Evolutionary conservation across 768 basidiomycete genomes (phyloP).

Genomic region (Lepiota venenata): DNA sequence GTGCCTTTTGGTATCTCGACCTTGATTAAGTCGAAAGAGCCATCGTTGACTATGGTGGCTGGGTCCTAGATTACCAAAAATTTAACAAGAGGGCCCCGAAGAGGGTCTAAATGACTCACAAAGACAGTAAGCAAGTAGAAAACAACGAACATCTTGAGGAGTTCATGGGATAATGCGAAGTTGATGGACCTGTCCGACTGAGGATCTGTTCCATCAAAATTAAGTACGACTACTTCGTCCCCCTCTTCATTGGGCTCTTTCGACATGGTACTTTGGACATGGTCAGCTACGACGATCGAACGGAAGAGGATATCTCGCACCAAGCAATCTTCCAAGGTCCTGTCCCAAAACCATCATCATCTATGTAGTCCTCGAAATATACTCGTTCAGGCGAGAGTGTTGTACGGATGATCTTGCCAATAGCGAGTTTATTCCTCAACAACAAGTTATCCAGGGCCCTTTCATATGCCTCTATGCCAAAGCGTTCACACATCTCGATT

Average conservation of each 20-base stretch:
- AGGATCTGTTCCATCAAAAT: constrained; percentile 27
- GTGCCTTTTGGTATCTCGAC: constrained; percentile 25
- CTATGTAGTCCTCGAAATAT: constrained; percentile 27
- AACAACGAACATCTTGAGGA: constrained; percentile 23
- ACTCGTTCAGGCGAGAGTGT: constrained; percentile 20
- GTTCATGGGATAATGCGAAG: constrained; percentile 19
- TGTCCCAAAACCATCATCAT: constrained; percentile 25
- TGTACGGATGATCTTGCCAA: constrained; percentile 24
- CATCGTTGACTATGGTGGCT: constrained; percentile 26
- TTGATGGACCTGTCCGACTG: constrained; percentile 22
- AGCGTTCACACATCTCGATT: constrained; percentile 22
- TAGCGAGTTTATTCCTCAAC: constrained; percentile 23
- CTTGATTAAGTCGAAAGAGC: constrained; percentile 26
- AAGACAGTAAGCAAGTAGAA: constrained; percentile 25
- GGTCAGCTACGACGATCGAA: not conserved
- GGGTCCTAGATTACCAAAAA: constrained; percentile 16
- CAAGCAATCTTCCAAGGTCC: constrained; percentile 23
- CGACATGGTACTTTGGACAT: constrained; percentile 19
- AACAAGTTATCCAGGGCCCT: constrained; percentile 22
- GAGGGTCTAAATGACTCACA: constrained; percentile 6
- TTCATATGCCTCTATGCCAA: constrained; percentile 22
- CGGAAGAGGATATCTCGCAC: not conserved
- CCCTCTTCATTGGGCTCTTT: constrained; percentile 20
- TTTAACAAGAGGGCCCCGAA: too few relatives aligned
- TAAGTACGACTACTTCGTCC: constrained; percentile 22